phyloP scores from a whole-genome alignment of 208 protist genomes.

The Trypanosoma vivax region DNA sequence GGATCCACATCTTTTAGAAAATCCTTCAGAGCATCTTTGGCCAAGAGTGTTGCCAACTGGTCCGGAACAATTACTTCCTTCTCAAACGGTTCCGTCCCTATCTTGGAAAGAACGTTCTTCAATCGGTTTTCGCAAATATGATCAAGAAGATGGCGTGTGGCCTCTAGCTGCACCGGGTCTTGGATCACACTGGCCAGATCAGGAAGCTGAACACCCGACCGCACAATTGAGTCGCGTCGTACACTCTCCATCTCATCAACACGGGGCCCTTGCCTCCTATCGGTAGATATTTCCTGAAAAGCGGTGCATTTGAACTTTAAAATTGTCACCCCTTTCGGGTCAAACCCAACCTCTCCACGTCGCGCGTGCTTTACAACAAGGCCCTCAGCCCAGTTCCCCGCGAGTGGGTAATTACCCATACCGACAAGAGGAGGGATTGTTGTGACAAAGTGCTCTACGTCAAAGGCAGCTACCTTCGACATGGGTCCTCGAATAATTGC shows the following conservation, averaged over 20 bases:
- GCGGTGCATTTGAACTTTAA: constrained; percentile 86
- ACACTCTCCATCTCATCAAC: constrained; percentile 65
- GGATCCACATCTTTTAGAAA: constrained; percentile 74
- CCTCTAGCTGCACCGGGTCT: constrained; percentile 34
- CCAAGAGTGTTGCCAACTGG: constrained; percentile 60
- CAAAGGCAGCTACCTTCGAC: constrained; percentile 69
- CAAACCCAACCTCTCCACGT: constrained; percentile 55
- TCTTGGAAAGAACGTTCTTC: constrained; percentile 75
- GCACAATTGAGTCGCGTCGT: constrained; percentile 36
- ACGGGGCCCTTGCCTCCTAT: constrained; percentile 58
- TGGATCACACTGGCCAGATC: constrained; percentile 58
- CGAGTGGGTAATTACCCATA: constrained; percentile 79
- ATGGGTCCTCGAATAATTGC: constrained; percentile 72
- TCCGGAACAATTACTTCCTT: constrained; percentile 46
- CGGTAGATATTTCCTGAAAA: constrained; percentile 80
- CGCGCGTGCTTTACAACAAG: constrained; percentile 69
- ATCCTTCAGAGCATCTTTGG: constrained; percentile 76
- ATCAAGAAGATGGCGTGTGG: constrained; percentile 37
- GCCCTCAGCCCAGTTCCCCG: constrained; percentile 78
- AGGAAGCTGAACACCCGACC: constrained; percentile 63
- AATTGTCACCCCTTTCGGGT: constrained; percentile 50
- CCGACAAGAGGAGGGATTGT: constrained; percentile 74
- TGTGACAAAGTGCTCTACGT: constrained; percentile 78
- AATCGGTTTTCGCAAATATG: constrained; percentile 81
- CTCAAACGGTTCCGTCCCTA: constrained; percentile 74